phyloP scores from a whole-genome alignment of 495 filamentous ascomycete species.

The Penicillium chermesinum region DNA sequence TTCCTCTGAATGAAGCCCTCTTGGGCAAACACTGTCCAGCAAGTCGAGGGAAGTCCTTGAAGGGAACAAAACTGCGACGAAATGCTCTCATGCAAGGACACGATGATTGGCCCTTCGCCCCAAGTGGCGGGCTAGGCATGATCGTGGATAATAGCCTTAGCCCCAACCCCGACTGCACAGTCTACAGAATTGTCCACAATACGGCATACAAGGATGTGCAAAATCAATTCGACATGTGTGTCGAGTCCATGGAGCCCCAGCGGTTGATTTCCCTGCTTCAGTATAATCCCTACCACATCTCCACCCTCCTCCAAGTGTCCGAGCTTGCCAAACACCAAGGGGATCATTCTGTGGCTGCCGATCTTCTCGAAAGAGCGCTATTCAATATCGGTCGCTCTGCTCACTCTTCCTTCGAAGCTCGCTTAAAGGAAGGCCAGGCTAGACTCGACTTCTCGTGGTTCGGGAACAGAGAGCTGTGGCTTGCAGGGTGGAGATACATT shows the following conservation, averaged over 20 bases:
- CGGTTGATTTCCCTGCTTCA: constrained; percentile 59
- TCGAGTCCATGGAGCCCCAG: constrained; percentile 77
- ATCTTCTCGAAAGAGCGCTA: constrained; percentile 84
- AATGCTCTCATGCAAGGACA: constrained; percentile 88
- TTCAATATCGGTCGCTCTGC: constrained; percentile 88
- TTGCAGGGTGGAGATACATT: constrained; percentile 85
- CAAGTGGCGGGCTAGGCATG: constrained; percentile 83
- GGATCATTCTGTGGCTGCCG: constrained; percentile 77
- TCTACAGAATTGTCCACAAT: constrained; percentile 73
- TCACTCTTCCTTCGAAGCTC: constrained; percentile 69
- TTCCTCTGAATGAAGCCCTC: constrained; percentile 67
- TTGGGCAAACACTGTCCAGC: constrained; percentile 55
- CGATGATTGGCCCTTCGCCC: constrained; percentile 80
- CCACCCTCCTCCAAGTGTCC: constrained; percentile 86
- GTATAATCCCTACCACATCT: constrained; percentile 84
- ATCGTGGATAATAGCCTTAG: constrained; percentile 56
- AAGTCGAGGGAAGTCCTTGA: constrained; percentile 55
- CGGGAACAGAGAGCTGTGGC: constrained; percentile 90
- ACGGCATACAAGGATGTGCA: constrained; percentile 72
- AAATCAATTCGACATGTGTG: constrained; percentile 67
- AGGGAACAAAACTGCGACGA: constrained; percentile 62
- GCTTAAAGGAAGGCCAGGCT: constrained; percentile 73
- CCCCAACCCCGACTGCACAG: constrained; percentile 40
- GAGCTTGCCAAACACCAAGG: constrained; percentile 86
- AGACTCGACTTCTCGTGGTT: constrained; percentile 69